Evolutionary conservation across 1,284 basidiomycete genomes (phyloP).

Genomic region (Sutorius eximius): DNA sequence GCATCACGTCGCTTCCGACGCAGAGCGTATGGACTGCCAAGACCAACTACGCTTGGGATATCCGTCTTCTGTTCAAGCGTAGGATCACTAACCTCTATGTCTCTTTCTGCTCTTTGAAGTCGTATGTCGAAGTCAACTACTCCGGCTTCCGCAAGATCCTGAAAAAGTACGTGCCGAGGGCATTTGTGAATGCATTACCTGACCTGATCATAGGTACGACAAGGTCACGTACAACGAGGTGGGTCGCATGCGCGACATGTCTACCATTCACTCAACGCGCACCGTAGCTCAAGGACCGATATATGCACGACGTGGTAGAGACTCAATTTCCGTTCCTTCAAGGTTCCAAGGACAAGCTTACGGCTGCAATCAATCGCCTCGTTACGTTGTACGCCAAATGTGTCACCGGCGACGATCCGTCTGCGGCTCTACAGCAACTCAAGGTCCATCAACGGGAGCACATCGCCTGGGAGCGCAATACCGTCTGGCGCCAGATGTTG

Average conservation of each 20-base stretch:
- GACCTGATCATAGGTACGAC: slow-evolving; percentile 68
- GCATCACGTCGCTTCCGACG: slow-evolving; percentile 43
- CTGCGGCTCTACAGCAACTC: slow-evolving; percentile 78
- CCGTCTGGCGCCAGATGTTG: slow-evolving; percentile 98
- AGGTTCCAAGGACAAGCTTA: slow-evolving; percentile 63
- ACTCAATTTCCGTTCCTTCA: slow-evolving; percentile 67
- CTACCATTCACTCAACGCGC: neutral
- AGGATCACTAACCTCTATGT: slow-evolving; percentile 89
- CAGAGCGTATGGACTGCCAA: slow-evolving; percentile 79
- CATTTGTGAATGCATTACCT: neutral
- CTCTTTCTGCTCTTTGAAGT: slow-evolving; percentile 78
- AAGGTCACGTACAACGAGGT: slow-evolving; percentile 87
- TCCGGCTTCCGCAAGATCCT: slow-evolving; percentile 95
- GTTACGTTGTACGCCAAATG: slow-evolving; percentile 85
- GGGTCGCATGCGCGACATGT: neutral
- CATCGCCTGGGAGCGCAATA: slow-evolving; percentile 93
- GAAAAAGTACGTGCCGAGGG: slow-evolving; percentile 71
- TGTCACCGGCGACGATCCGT: slow-evolving; percentile 75
- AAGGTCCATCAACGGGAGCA: slow-evolving; percentile 89
- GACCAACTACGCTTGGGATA: slow-evolving; percentile 85
- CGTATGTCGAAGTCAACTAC: slow-evolving; percentile 94
- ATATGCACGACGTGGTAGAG: slow-evolving; percentile 79
- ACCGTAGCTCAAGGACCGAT: slow-evolving; percentile 74
- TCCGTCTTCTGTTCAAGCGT: slow-evolving; percentile 89
- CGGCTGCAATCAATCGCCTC: slow-evolving; percentile 61